These are phyloP conservation scores for Zizania latifolia DNA, from an alignment of 176 grass and related monocot species.

Conservation along the genomic window DNA sequence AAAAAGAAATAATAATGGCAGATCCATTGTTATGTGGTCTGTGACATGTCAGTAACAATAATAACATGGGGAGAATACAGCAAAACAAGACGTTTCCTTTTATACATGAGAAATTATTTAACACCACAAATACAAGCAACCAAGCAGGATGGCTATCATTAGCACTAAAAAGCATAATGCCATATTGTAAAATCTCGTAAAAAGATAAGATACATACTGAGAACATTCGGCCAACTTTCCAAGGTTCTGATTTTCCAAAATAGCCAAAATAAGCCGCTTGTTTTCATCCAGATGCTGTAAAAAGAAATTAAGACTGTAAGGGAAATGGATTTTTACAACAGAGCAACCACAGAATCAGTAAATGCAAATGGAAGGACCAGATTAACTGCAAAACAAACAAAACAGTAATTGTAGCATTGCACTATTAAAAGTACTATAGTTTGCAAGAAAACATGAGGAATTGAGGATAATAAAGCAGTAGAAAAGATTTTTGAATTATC, in stretches of 20 bases:
- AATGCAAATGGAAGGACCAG: not conserved
- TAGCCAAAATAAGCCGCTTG: slow-evolving; percentile 92
- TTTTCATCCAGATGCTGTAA: slow-evolving; percentile 87
- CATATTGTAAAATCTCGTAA: slow-evolving; percentile 5
- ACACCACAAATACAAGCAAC: not conserved
- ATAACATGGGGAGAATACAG: not conserved
- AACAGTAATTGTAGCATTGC: not conserved
- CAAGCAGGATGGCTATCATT: slow-evolving; percentile 1
- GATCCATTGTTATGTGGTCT: not conserved
- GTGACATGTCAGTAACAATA: not conserved
- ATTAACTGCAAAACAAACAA: slow-evolving; percentile 8
- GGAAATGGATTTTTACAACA: not conserved
- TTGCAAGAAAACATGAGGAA: not conserved
- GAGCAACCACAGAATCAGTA: not conserved
- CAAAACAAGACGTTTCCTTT: not conserved
- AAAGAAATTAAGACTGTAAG: not conserved
- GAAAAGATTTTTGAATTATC: not conserved
- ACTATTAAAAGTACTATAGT: not conserved
- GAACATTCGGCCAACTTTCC: slow-evolving; percentile 90
- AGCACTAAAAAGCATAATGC: not conserved
- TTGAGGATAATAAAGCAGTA: not conserved
- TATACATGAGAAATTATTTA: not conserved
- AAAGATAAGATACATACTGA: slow-evolving; percentile 51
- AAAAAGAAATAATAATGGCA: not conserved
- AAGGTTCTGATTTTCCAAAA: slow-evolving; percentile 85